Conservation (phyloP, 352 stramenopile genomes). For the Phytophthora vignae region DNA sequence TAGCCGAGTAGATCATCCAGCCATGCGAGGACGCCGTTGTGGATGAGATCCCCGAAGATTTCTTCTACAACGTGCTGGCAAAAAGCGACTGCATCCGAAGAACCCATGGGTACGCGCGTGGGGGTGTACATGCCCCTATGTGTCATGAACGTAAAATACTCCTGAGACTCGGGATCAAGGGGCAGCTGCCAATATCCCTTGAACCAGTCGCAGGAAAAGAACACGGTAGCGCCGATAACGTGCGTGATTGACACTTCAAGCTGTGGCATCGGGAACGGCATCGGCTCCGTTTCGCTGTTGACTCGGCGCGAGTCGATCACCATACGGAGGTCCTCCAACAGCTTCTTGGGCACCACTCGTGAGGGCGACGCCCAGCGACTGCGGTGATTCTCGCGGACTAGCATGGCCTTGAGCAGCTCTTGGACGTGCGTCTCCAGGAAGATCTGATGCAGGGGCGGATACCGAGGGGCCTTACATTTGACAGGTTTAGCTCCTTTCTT, state of each 20-base stretch:
- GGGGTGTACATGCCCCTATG: slow-evolving; percentile 17
- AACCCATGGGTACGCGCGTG: slow-evolving; percentile 25
- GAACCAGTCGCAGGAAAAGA: slow-evolving; percentile 37
- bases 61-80: slow-evolving; percentile 13
- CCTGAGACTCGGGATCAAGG: slow-evolving; percentile 17
- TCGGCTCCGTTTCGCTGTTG: slow-evolving; percentile 27
- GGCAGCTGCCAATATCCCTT: slow-evolving; percentile 10
- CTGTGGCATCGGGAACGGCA: slow-evolving; percentile 39
- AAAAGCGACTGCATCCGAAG: slow-evolving; percentile 22
- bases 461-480: background rate
- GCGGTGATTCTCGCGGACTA: background rate
- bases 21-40: slow-evolving; percentile 11
- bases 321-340: slow-evolving; percentile 9
- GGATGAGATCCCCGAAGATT: background rate
- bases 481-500: background rate
- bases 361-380: slow-evolving; percentile 21
- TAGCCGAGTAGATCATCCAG: slow-evolving; percentile 9
- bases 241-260: slow-evolving; percentile 21
- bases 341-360: slow-evolving; percentile 31
- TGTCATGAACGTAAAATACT: slow-evolving; percentile 13
- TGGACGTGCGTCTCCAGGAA: background rate
- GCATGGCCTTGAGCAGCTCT: background rate
- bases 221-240: slow-evolving; percentile 23
- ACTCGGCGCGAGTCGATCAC: slow-evolving; percentile 10
- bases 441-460: background rate